Conservation (phyloP, 2,329 filamentous ascomycete species). For the Epichloe aotearoae region DNA sequence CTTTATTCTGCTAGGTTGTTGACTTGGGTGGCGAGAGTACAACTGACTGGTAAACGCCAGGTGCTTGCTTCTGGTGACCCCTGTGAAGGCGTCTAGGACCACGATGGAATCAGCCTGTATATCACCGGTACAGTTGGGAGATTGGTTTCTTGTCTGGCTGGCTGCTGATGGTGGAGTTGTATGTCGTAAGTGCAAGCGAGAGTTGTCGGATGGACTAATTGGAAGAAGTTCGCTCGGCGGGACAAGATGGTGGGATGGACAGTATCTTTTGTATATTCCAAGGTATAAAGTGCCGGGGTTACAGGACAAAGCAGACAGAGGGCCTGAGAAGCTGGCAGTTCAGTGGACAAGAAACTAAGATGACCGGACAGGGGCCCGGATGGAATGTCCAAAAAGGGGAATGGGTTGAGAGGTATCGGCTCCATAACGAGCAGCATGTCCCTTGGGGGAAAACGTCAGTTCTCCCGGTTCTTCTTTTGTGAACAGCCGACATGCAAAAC, state of each 20-base stretch:
- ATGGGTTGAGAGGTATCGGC: conserved; percentile 21
- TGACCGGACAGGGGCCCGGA: conserved; percentile 22
- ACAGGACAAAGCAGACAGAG: conserved; percentile 8
- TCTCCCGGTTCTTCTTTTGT: background rate
- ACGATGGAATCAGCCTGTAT: background rate
- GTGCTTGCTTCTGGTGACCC: background rate
- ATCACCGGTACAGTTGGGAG: background rate
- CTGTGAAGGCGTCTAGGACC: background rate
- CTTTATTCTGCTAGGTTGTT: background rate
- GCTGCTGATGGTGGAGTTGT: background rate
- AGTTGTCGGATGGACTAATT: background rate
- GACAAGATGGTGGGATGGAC: conserved; percentile 6
- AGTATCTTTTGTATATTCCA: conserved; percentile 18
- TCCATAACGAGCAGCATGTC: conserved; percentile 10
- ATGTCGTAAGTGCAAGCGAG: background rate
- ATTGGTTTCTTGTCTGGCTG: background rate
- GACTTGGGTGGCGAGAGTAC: background rate
- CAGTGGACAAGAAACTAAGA: conserved; percentile 10
- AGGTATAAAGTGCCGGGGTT: conserved; percentile 12
- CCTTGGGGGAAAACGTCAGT: conserved; percentile 4
- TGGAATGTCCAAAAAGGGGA: conserved; percentile 25
- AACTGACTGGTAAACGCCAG: background rate
- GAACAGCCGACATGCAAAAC: conserved; percentile 1
- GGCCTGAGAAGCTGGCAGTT: conserved; percentile 6
- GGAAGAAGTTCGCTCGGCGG: background rate